A percentile compares a stretch with the other conserved stretches of the same genome.
Evolutionary conservation across 768 basidiomycete genomes (phyloP).

Genomic region (Tricholoma furcatifolium): DNA sequence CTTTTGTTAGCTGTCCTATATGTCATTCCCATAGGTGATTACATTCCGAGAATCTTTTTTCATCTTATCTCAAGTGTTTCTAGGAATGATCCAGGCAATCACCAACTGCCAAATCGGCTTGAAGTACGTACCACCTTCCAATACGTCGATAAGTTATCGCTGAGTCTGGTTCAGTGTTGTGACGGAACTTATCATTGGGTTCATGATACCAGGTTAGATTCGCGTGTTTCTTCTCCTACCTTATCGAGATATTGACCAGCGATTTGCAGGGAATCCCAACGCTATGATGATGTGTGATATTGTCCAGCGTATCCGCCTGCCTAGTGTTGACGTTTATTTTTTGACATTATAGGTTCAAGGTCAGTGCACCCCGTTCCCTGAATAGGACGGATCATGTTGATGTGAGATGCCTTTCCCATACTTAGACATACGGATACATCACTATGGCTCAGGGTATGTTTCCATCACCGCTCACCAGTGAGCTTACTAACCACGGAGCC

Average conservation of each 20-base stretch:
- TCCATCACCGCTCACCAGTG: background rate
- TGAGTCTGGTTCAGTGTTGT: constrained; percentile 46
- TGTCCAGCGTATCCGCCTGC: background rate
- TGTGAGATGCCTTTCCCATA: constrained; percentile 21
- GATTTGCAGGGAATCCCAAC: constrained; percentile 60
- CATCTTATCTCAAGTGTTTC: background rate
- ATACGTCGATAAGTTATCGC: background rate
- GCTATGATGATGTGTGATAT: constrained; percentile 68
- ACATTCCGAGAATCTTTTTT: constrained; percentile 3
- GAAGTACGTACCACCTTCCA: constrained; percentile 30
- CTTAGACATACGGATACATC: constrained; percentile 63
- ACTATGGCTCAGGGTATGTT: constrained; percentile 52
- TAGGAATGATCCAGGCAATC: constrained; percentile 72
- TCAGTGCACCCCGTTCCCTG: constrained; percentile 8
- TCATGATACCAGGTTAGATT: constrained; percentile 39
- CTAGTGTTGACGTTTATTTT: constrained; percentile 2
- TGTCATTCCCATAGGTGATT: constrained; percentile 66
- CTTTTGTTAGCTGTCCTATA: constrained; percentile 46
- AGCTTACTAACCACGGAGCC: constrained; percentile 15
- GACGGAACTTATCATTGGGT: constrained; percentile 73
- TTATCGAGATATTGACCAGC: constrained; percentile 13
- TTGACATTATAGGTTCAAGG: constrained; percentile 34
- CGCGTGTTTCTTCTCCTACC: constrained; percentile 2
- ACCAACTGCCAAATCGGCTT: constrained; percentile 74
- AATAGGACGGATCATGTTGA: background rate